Evolutionary conservation across 2,329 filamentous ascomycete species (phyloP).

Genomic region (Fusarium citri): DNA sequence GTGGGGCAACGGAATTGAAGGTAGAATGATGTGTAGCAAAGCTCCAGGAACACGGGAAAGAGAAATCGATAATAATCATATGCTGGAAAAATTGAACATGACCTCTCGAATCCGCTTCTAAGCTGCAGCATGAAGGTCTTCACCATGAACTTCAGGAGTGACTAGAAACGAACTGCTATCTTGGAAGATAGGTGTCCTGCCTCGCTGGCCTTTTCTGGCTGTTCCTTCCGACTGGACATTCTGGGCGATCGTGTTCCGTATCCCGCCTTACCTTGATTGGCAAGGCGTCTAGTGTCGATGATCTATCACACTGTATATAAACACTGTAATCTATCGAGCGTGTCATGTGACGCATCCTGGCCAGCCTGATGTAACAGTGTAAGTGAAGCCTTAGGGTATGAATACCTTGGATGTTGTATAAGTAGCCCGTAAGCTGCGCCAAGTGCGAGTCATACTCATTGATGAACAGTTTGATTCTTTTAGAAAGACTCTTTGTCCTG

Average conservation of each 20-base stretch:
- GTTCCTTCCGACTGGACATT: constrained; percentile 37
- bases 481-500: neutral
- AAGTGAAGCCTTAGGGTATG: constrained; percentile 10
- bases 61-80: constrained; percentile 41
- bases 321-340: constrained; percentile 40
- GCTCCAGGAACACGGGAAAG: constrained; percentile 30
- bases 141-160: constrained; percentile 25
- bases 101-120: constrained; percentile 36
- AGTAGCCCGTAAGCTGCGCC: neutral
- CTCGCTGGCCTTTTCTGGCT: constrained; percentile 49
- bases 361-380: constrained; percentile 8
- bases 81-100: constrained; percentile 38
- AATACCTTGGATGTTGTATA: neutral
- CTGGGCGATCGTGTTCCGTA: constrained; percentile 42
- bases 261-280: constrained; percentile 46
- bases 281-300: constrained; percentile 25
- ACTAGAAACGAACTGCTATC: constrained; percentile 29
- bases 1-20: constrained; percentile 39
- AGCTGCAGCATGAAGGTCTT: constrained; percentile 18
- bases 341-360: constrained; percentile 40
- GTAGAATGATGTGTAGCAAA: constrained; percentile 23
- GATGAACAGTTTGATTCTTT: neutral
- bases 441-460: neutral
- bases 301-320: constrained; percentile 13
- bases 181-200: constrained; percentile 41